phyloP scores from a whole-genome alignment of 176 grass and related monocot species.

The Canna indica region DNA sequence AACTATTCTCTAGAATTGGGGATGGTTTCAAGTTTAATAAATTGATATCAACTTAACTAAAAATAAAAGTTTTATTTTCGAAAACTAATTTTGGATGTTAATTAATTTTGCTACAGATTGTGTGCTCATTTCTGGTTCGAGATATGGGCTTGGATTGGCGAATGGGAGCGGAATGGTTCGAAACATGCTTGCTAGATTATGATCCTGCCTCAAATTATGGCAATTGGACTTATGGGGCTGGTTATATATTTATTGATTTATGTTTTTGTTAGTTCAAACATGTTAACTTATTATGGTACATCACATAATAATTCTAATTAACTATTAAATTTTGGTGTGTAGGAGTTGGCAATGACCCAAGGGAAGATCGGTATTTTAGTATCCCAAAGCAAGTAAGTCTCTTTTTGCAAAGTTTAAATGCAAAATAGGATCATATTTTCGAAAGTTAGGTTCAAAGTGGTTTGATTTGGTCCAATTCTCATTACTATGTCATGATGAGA shows the following conservation, averaged over 20 bases:
- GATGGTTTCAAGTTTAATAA: too few relatives aligned
- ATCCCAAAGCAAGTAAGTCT: conserved; percentile 84
- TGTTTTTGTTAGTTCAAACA: too few relatives aligned
- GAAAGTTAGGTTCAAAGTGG: background rate
- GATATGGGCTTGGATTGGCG: conserved; percentile 93
- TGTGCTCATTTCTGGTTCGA: conserved; percentile 92
- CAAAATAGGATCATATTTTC: background rate
- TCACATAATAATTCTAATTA: background rate
- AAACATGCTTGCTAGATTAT: conserved; percentile 80
- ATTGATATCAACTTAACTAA: too few relatives aligned
- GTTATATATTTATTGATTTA: too few relatives aligned
- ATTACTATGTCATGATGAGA: too few relatives aligned
- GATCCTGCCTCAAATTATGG: conserved; percentile 92
- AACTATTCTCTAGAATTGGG: too few relatives aligned
- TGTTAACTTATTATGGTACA: background rate
- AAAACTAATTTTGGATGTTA: too few relatives aligned
- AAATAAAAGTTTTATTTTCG: too few relatives aligned
- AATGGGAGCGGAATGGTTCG: conserved; percentile 94
- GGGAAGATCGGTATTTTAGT: conserved; percentile 95
- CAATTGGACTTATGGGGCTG: conserved; percentile 96
- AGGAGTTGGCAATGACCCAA: conserved; percentile 92
- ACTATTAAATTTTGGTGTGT: background rate
- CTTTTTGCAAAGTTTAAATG: background rate
- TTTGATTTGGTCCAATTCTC: too few relatives aligned
- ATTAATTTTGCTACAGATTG: conserved; percentile 38